Evolutionary conservation across 345 rosid genomes (phyloP).

Genomic region (Atalantia buxifolia): DNA sequence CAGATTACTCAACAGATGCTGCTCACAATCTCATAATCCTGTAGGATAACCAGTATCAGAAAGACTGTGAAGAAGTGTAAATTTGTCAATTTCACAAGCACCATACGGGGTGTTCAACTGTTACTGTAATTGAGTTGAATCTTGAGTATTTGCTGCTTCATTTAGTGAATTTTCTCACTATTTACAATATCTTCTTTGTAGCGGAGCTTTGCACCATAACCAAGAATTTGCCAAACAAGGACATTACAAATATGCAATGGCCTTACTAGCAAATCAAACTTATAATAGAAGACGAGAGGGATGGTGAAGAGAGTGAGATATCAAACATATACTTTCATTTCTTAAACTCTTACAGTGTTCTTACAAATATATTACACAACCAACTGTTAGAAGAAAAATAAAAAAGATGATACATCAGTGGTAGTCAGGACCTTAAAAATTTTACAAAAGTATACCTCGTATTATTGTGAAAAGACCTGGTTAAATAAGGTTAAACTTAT

Average conservation of each 20-base stretch:
- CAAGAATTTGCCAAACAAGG: neutral
- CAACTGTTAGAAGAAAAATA: neutral
- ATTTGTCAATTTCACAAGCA: slow-evolving; percentile 20
- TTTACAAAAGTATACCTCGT: slow-evolving; percentile 15
- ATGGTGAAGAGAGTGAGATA: neutral
- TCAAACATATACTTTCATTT: slow-evolving; percentile 12
- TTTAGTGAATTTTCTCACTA: neutral
- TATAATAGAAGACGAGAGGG: neutral
- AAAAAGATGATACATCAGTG: neutral
- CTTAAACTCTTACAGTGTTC: slow-evolving; percentile 15
- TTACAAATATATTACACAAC: neutral
- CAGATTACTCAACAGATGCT: slow-evolving; percentile 57
- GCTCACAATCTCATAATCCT: slow-evolving; percentile 47
- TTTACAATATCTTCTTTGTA: neutral
- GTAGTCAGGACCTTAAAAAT: neutral
- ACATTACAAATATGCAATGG: neutral
- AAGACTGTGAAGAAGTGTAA: slow-evolving; percentile 11
- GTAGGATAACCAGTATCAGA: slow-evolving; percentile 19
- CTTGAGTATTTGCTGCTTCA: neutral
- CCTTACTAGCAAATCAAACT: neutral
- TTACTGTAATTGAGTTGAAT: slow-evolving; percentile 5
- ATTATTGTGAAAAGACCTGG: neutral
- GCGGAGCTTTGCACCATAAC: neutral
- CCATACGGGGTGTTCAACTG: slow-evolving; percentile 1
- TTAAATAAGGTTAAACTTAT: slow-evolving; percentile 45